These are phyloP conservation scores for Dovyalis caffra DNA, from an alignment of 345 rosid genomes.

Conservation along the genomic window DNA sequence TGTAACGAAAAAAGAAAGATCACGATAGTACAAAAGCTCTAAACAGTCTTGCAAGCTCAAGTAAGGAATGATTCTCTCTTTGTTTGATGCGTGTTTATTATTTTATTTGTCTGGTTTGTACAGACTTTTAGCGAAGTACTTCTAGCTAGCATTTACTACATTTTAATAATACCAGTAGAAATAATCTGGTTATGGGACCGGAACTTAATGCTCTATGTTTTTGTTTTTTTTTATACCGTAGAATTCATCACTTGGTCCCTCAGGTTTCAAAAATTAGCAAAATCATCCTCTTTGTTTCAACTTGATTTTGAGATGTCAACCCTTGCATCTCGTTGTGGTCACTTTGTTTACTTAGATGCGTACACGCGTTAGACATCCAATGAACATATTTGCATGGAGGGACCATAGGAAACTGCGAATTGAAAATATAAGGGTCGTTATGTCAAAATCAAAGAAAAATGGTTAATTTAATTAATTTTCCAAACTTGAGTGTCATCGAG, in stretches of 20 bases:
- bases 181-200: neutral
- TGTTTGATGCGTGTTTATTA: neutral
- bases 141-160: neutral
- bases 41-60: constrained; percentile 41
- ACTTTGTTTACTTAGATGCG: too few species aligned
- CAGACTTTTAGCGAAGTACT: neutral
- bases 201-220: neutral
- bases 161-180: neutral
- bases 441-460: neutral
- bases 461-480: neutral
- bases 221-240: neutral
- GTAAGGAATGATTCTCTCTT: constrained; percentile 45
- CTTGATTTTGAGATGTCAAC: too few species aligned
- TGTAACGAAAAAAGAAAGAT: neutral
- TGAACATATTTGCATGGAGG: neutral
- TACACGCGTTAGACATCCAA: too few species aligned
- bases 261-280: neutral
- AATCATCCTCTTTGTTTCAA: neutral
- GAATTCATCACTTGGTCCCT: neutral
- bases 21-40: constrained; percentile 16
- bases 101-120: neutral
- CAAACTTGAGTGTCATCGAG: neutral
- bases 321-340: too few species aligned
- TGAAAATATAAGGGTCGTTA: neutral
- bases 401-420: neutral